Evolutionary conservation across 768 basidiomycete genomes (phyloP).

Genomic region (Chalciporus sphaerocephalus): DNA sequence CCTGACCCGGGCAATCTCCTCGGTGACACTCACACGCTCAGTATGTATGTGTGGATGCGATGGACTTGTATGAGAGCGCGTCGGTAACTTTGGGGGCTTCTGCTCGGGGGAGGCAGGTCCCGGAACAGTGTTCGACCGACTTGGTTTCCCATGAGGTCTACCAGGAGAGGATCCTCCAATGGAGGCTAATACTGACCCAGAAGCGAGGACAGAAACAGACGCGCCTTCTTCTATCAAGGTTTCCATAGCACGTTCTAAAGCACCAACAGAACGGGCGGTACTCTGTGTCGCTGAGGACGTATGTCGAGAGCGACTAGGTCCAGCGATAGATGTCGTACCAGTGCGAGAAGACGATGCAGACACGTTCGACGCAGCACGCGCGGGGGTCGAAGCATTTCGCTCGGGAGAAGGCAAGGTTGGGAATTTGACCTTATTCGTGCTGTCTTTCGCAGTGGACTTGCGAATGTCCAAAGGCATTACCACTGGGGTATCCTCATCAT

Average conservation of each 20-base stretch:
- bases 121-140: constrained; percentile 52
- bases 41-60: constrained; percentile 35
- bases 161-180: constrained; percentile 19
- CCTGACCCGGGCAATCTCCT: constrained; percentile 29
- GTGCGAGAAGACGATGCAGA: constrained; percentile 20
- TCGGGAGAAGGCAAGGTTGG: constrained; percentile 25
- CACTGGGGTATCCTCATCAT: constrained; percentile 34
- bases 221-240: constrained; percentile 44
- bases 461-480: constrained; percentile 26
- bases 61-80: constrained; percentile 50
- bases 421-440: constrained; percentile 31
- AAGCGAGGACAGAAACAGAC: constrained; percentile 33
- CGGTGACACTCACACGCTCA: constrained; percentile 21
- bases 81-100: constrained; percentile 51
- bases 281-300: constrained; percentile 29
- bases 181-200: constrained; percentile 31
- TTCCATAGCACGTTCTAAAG: constrained; percentile 49
- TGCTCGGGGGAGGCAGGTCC: constrained; percentile 41
- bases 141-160: constrained; percentile 29
- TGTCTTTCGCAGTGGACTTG: constrained; percentile 13
- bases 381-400: constrained; percentile 19
- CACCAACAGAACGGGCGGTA: constrained; percentile 32
- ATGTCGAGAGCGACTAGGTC: constrained; percentile 20
- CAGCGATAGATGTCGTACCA: constrained; percentile 3
- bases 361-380: constrained; percentile 21